These are phyloP conservation scores for Penicillium roqueforti DNA, from an alignment of 495 filamentous ascomycete genomes.

Conservation along the genomic window DNA sequence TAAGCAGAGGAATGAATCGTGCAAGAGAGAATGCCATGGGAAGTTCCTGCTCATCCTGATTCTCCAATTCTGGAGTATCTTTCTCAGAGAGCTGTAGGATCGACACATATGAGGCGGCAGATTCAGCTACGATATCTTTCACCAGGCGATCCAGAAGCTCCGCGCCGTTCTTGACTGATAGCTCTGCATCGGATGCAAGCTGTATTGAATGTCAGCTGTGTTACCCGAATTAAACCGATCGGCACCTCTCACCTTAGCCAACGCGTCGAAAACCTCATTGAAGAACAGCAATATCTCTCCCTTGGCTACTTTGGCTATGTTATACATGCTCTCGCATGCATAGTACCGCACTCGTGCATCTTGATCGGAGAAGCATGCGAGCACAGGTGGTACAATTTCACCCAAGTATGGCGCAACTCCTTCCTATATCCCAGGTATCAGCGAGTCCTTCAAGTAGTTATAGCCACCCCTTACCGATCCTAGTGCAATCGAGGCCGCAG, in stretches of 20 bases:
- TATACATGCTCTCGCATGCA: constrained; percentile 99
- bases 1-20: constrained; percentile 86
- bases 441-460: constrained; percentile 2
- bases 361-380: constrained; percentile 98
- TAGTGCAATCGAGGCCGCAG: constrained; percentile 92
- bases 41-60: constrained; percentile 50
- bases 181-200: constrained; percentile 92
- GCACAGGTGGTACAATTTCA: constrained; percentile 90
- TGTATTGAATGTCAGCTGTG: constrained; percentile 32
- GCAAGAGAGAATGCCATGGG: constrained; percentile 91
- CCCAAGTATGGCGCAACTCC: constrained; percentile 87
- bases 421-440: constrained; percentile 48
- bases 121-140: constrained; percentile 97
- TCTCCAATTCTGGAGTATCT: constrained; percentile 42
- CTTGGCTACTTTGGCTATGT: constrained; percentile 98
- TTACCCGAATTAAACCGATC: neutral
- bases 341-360: constrained; percentile 98
- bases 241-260: constrained; percentile 72
- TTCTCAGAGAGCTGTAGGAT: constrained; percentile 60
- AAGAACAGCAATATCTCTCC: constrained; percentile 95
- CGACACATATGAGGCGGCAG: constrained; percentile 91
- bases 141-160: constrained; percentile 93
- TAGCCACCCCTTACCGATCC: constrained; percentile 64
- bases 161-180: constrained; percentile 97
- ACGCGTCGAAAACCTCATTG: constrained; percentile 94